A percentile compares a stretch with the other conserved stretches of the same genome.
These are phyloP conservation scores for Cucumis hystrix DNA, from an alignment of 306 rosid genomes.

Conservation along the genomic window DNA sequence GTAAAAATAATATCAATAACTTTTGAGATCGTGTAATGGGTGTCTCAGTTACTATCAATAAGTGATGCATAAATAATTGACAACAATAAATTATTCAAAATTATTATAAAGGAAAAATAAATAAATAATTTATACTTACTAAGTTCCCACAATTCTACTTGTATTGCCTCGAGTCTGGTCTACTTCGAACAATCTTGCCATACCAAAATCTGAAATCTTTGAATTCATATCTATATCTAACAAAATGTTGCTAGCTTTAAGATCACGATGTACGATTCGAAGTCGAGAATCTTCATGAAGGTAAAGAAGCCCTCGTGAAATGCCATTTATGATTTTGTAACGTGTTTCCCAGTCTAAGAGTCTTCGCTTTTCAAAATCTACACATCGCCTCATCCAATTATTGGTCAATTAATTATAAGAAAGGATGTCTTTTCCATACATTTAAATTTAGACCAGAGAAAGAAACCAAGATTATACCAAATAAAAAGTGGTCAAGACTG, in stretches of 20 bases:
- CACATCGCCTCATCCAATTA: not conserved
- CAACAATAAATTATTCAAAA: not conserved
- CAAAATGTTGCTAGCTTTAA: not conserved
- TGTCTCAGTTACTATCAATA: too few relatives aligned
- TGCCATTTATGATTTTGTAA: not conserved
- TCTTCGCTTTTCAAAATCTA: not conserved
- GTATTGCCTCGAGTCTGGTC: not conserved
- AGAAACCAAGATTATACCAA: not conserved
- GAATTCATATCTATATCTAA: not conserved
- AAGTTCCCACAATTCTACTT: not conserved
- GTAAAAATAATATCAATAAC: not conserved
- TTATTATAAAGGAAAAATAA: not conserved
- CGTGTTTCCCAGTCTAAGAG: not conserved
- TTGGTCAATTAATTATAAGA: not conserved
- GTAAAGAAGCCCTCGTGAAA: not conserved
- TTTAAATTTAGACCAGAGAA: too few relatives aligned
- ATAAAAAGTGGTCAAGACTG: not conserved
- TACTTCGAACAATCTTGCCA: not conserved
- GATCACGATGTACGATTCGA: slow-evolving; percentile 3
- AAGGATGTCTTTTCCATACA: not conserved
- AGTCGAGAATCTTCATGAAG: not conserved
- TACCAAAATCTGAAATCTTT: not conserved
- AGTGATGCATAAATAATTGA: too few relatives aligned
- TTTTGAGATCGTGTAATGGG: too few relatives aligned
- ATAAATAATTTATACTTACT: not conserved